Evolutionary conservation across 768 basidiomycete genomes (phyloP).

Genomic region (Tylopilus subfusipes): DNA sequence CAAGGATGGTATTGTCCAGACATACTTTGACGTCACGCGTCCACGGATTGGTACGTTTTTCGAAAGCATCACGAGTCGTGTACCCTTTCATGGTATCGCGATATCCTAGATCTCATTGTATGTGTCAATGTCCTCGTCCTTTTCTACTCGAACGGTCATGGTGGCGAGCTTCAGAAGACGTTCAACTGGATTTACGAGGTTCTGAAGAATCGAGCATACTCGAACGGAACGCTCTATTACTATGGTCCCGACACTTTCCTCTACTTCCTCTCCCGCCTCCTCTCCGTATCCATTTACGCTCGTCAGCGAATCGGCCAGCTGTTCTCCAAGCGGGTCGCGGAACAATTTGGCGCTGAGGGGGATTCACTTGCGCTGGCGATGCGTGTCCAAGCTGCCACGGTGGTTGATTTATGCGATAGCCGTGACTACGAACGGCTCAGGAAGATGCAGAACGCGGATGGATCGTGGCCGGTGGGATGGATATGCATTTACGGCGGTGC

Average conservation of each 20-base stretch:
- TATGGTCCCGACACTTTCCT: slow-evolving; percentile 16
- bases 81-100: not conserved
- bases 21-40: slow-evolving; percentile 19
- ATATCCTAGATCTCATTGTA: slow-evolving; percentile 15
- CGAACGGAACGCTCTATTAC: slow-evolving; percentile 19
- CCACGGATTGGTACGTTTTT: slow-evolving; percentile 19
- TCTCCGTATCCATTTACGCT: slow-evolving; percentile 17
- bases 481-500: slow-evolving; percentile 10
- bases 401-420: slow-evolving; percentile 9
- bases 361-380: slow-evolving; percentile 20
- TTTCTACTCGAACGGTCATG: slow-evolving; percentile 21
- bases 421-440: slow-evolving; percentile 17
- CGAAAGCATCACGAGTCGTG: not conserved
- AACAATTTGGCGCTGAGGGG: slow-evolving; percentile 16
- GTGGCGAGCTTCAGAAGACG: slow-evolving; percentile 16
- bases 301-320: slow-evolving; percentile 11
- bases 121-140: slow-evolving; percentile 19
- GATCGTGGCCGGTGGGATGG: slow-evolving; percentile 24
- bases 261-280: slow-evolving; percentile 21
- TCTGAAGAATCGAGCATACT: slow-evolving; percentile 22
- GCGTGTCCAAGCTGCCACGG: slow-evolving; percentile 13
- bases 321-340: slow-evolving; percentile 14
- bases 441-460: slow-evolving; percentile 18
- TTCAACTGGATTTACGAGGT: slow-evolving; percentile 21
- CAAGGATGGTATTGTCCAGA: slow-evolving; percentile 20